Conservation (phyloP, 345 rosid genomes). For the Noccaea caerulescens region DNA sequence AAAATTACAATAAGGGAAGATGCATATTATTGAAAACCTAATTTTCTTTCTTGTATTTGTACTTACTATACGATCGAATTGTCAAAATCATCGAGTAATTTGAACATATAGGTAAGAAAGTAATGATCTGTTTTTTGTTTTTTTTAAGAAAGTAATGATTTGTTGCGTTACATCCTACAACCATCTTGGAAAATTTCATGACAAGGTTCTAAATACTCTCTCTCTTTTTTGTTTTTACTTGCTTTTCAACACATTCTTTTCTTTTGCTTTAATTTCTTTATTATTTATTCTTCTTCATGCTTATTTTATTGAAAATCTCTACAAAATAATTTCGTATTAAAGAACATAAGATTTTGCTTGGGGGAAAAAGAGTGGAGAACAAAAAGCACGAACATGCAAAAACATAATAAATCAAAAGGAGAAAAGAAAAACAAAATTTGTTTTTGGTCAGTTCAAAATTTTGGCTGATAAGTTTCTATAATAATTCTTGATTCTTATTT, state of each 20-base stretch:
- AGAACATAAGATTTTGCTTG: conserved; percentile 24
- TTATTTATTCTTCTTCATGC: conserved; percentile 32
- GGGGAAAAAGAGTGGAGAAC: conserved; percentile 26
- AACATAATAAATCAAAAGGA: background rate
- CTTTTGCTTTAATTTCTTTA: conserved; percentile 37
- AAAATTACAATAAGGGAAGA: background rate
- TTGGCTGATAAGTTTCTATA: background rate
- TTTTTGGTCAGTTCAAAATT: background rate
- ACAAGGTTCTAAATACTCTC: background rate
- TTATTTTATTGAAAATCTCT: conserved; percentile 22
- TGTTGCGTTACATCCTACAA: conserved; percentile 1
- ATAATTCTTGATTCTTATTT: background rate
- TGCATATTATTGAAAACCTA: background rate
- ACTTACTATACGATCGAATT: background rate
- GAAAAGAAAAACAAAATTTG: background rate
- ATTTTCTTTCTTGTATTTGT: background rate
- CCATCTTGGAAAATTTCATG: background rate
- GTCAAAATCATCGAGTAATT: background rate
- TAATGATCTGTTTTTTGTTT: background rate
- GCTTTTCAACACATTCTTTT: conserved; percentile 9
- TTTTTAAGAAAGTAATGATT: background rate
- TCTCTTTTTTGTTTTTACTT: background rate
- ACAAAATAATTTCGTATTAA: conserved; percentile 5
- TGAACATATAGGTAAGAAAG: background rate
- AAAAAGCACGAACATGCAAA: conserved; percentile 20